These are phyloP conservation scores for Ilex aquifolium DNA, from an alignment of 257 asterid species.

Conservation along the genomic window DNA sequence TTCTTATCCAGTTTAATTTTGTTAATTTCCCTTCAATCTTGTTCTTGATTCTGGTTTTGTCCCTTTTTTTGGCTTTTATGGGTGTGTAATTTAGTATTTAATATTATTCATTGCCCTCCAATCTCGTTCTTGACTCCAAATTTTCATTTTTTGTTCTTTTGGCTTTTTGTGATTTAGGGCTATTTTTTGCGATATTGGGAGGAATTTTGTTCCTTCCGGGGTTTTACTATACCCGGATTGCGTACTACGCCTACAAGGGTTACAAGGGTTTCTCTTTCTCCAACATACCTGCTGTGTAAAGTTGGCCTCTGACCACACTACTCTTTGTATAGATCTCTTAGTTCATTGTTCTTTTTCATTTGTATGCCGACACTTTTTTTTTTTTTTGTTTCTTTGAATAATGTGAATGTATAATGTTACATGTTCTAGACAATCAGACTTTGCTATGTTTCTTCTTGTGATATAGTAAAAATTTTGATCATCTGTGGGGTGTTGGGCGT, in stretches of 20 bases:
- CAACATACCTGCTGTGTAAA: conserved; percentile 80
- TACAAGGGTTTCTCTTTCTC: conserved; percentile 92
- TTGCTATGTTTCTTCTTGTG: too few relatives aligned
- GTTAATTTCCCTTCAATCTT: neutral
- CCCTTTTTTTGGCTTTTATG: neutral
- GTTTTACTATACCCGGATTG: conserved; percentile 84
- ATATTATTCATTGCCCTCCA: too few relatives aligned
- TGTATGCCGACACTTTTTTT: too few relatives aligned
- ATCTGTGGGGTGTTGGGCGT: too few relatives aligned
- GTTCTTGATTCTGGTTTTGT: neutral
- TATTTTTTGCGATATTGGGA: conserved; percentile 78
- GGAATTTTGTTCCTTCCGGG: conserved; percentile 88
- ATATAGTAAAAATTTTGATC: too few relatives aligned
- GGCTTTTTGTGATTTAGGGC: conserved; percentile 31
- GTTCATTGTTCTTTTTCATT: too few relatives aligned
- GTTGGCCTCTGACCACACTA: conserved; percentile 1
- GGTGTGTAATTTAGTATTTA: conserved; percentile 18
- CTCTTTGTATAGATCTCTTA: too few relatives aligned
- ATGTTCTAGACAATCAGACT: too few relatives aligned
- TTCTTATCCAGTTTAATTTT: conserved; percentile 2
- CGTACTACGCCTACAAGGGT: conserved; percentile 96
- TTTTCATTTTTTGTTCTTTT: neutral
- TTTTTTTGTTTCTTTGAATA: too few relatives aligned
- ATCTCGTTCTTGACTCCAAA: neutral
- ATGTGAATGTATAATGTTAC: too few relatives aligned